These are phyloP conservation scores for Xylariaceae sp. DNA, from an alignment of 2,329 filamentous ascomycete species.

Conservation along the genomic window DNA sequence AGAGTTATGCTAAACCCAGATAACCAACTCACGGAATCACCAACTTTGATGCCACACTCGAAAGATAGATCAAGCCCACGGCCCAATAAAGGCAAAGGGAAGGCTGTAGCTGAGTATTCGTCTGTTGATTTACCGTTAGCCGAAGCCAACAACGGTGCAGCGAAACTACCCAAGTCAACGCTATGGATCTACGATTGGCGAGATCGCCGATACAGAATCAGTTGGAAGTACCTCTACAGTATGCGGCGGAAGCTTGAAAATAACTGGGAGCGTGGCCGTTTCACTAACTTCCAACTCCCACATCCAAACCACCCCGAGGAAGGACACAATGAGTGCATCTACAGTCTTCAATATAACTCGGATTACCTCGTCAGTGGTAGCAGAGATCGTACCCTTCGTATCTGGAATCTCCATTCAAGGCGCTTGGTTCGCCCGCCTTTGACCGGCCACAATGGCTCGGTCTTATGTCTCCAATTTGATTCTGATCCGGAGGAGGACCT, in stretches of 20 bases:
- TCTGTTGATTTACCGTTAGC: conserved; percentile 11
- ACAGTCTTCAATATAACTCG: conserved; percentile 84
- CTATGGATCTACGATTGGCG: conserved; percentile 49
- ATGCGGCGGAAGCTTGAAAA: conserved; percentile 79
- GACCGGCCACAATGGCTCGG: conserved; percentile 74
- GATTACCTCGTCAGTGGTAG: conserved; percentile 91
- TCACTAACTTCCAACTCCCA: conserved; percentile 82
- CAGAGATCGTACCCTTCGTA: conserved; percentile 77
- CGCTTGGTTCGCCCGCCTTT: conserved; percentile 73
- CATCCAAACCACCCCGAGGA: conserved; percentile 76
- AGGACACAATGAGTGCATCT: conserved; percentile 88
- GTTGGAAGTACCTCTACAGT: conserved; percentile 91
- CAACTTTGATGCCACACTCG: conserved; percentile 32
- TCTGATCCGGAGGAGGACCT: conserved; percentile 81
- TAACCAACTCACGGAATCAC: conserved; percentile 36
- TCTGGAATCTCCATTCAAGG: conserved; percentile 84
- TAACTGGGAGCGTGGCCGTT: conserved; percentile 85
- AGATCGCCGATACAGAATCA: conserved; percentile 59
- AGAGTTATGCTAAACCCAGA: conserved; percentile 29
- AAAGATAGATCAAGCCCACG: conserved; percentile 24
- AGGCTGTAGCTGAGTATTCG: conserved; percentile 28
- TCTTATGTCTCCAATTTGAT: conserved; percentile 93
- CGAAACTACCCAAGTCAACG: conserved; percentile 40
- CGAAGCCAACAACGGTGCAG: conserved; percentile 12
- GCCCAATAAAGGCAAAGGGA: conserved; percentile 36